Evolutionary conservation across 441 rosid species (phyloP), one percentile per base, ranked within the genome.

Genomic region (Mallotus japonicus): DNA sequence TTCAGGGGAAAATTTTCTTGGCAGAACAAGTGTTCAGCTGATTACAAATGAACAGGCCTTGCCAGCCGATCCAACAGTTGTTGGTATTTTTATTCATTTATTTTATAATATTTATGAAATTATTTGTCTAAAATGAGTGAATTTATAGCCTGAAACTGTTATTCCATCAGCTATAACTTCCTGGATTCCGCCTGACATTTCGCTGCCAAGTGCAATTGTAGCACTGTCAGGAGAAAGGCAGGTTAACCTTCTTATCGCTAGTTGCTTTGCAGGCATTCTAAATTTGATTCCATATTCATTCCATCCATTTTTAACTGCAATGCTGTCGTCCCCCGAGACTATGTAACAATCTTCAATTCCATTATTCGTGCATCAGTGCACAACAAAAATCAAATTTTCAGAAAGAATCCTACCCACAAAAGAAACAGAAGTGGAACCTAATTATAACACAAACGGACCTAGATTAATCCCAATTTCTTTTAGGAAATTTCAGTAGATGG

Each of bases 181-280:
- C 58, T 72, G 69, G 69, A 92, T 86, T 63, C 95, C 95, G 8
- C 97, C 96, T 0, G 97, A 90, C 93, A 89, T 88, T 64, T 92
- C 96, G 24, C 95, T 90, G 32, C 98, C 97, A 0, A 91, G 85
- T 6, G 98, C 98, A n/a, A 91, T 80, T 60, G 87, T 64, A 14
- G 95, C 98, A 50, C 97, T 89, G 51, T 86, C 75, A 0, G 95
- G 98, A 10, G 98, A 93, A 76, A 91, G 83, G 82, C 97, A 88
- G 58, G 91, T 88, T 11, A 93, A 73, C 65, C 88, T 69, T 75
- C 90, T 77, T 73, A 91, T 88, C 2, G 83, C 68, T 19, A 91
- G 73, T 12, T 88, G 79, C 57, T 83, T 55, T 0, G 89, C 8
- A 28, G 95, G 92, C 80, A 83, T 81, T 17, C 87, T 87, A 40